Evolutionary conservation across 352 stramenopile species (phyloP).

Genomic region (Globisporangium carolinianum): DNA sequence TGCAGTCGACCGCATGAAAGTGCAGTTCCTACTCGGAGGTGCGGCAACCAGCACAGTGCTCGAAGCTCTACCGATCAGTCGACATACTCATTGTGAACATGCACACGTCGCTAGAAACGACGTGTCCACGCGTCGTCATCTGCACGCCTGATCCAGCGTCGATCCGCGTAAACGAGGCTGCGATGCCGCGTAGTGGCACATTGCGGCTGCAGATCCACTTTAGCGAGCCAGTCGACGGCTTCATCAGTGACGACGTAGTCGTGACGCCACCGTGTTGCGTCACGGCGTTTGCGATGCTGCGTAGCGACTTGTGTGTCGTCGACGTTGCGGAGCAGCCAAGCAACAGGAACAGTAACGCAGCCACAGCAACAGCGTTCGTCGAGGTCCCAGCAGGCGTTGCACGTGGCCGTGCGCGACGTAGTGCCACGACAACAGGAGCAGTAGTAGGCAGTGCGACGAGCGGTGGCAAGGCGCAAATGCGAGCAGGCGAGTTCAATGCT

Average conservation of each 20-base stretch:
- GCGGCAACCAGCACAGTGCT: neutral
- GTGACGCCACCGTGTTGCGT: neutral
- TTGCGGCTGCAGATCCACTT: conserved; percentile 58
- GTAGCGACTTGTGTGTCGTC: conserved; percentile 31
- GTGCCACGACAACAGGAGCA: neutral
- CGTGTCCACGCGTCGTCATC: conserved; percentile 15
- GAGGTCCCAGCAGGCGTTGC: conserved; percentile 12
- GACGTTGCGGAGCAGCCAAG: conserved; percentile 8
- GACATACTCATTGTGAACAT: neutral
- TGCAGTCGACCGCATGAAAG: conserved; percentile 58
- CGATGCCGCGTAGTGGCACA: neutral
- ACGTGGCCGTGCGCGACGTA: conserved; percentile 1
- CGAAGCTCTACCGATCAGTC: neutral
- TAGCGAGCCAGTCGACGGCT: conserved; percentile 53
- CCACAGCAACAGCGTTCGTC: neutral
- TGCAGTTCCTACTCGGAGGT: conserved; percentile 52
- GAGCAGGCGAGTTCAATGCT: neutral
- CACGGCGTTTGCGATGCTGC: conserved; percentile 30
- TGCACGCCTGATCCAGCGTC: conserved; percentile 4
- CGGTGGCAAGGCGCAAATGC: neutral
- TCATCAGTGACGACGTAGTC: conserved; percentile 51
- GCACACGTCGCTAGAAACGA: conserved; percentile 1
- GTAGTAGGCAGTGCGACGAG: neutral
- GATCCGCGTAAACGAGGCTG: neutral
- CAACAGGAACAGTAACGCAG: neutral